Percentiles rank a stretch among this genome's conserved stretches.
phyloP scores from a whole-genome alignment of 2,329 filamentous ascomycete species.

The Talaromyces funiculosus region DNA sequence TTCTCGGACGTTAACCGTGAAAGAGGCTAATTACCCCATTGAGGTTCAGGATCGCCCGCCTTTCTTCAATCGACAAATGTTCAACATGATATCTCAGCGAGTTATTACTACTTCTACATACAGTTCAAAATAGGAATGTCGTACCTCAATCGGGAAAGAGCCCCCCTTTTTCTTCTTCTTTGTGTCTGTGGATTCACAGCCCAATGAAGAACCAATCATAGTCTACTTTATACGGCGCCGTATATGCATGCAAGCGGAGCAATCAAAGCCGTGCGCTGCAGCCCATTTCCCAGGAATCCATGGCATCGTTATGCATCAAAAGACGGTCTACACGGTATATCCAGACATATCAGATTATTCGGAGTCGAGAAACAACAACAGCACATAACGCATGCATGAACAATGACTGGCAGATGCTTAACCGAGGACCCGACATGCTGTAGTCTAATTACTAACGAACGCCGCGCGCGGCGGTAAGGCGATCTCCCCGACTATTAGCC shows the following conservation, averaged over 20 bases:
- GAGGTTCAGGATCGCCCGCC: too few species aligned
- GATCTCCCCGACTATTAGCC: not conserved
- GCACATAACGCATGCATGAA: not conserved
- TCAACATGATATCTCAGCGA: too few species aligned
- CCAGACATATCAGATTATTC: not conserved
- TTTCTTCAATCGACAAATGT: too few species aligned
- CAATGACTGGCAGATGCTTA: not conserved
- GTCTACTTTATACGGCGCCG: not conserved
- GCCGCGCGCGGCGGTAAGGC: not conserved
- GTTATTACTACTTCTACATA: too few species aligned
- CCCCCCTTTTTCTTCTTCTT: too few species aligned
- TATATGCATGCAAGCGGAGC: not conserved
- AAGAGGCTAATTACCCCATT: too few species aligned
- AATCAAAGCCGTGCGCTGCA: not conserved
- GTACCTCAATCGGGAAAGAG: too few species aligned
- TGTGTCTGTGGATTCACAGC: too few species aligned
- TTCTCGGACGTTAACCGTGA: too few species aligned
- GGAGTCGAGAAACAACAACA: not conserved
- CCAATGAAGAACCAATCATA: not conserved
- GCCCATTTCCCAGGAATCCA: not conserved
- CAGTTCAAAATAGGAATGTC: too few species aligned
- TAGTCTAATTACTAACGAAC: too few species aligned
- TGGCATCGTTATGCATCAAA: not conserved
- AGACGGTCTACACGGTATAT: not conserved
- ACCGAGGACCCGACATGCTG: not conserved